Conservation (phyloP, 495 filamentous ascomycete genomes). For the Aspergillus cristatus region DNA sequence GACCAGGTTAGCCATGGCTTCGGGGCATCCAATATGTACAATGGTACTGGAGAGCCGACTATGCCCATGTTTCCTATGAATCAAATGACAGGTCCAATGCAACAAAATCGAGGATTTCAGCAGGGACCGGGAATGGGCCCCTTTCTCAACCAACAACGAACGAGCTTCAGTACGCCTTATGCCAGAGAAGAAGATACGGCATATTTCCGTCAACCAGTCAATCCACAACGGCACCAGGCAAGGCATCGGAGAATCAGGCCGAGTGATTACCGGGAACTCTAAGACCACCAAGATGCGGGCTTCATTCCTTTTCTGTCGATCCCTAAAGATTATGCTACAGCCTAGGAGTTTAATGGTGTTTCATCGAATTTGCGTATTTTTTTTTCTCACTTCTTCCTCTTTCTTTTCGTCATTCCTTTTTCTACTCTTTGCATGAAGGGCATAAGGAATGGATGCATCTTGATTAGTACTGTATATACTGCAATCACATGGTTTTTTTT, state of each 20-base stretch:
- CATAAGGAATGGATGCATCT: too few relatives aligned
- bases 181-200: conserved; percentile 78
- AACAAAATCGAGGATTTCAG: conserved; percentile 20
- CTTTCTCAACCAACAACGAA: conserved; percentile 68
- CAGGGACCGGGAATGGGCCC: conserved; percentile 29
- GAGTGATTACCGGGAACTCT: conserved; percentile 85
- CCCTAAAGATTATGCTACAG: too few relatives aligned
- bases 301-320: too few relatives aligned
- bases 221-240: conserved; percentile 83
- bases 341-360: too few relatives aligned
- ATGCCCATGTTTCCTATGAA: conserved; percentile 29
- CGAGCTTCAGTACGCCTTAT: conserved; percentile 49
- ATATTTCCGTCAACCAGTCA: conserved; percentile 93
- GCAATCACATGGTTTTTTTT: too few relatives aligned
- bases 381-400: too few relatives aligned
- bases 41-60: conserved; percentile 30
- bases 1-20: conserved; percentile 31
- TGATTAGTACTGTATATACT: too few relatives aligned
- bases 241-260: conserved; percentile 67
- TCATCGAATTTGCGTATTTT: too few relatives aligned
- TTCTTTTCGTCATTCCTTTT: too few relatives aligned
- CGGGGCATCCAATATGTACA: conserved; percentile 26
- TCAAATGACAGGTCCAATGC: conserved; percentile 21
- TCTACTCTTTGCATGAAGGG: too few relatives aligned
- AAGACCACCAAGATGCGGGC: conserved; percentile 14